Percentiles rank a stretch among this genome's conserved stretches.
phyloP scores from a whole-genome alignment of 208 protist species.

The Phytomonas sp. region DNA sequence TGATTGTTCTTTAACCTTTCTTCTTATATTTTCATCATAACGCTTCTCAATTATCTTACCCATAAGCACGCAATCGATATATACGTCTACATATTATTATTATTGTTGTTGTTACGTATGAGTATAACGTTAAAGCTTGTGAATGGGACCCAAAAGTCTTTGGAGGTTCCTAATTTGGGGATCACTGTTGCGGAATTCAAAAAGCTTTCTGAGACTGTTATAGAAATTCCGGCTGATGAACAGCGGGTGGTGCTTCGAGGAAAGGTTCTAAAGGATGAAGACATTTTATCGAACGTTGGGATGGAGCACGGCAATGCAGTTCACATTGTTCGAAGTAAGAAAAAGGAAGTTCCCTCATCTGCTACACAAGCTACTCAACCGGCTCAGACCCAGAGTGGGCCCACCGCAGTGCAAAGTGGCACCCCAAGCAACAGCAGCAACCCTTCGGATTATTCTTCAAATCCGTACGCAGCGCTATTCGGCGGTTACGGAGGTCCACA shows the following conservation, averaged over 20 bases:
- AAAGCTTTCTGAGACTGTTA: conserved; percentile 24
- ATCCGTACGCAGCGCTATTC: conserved; percentile 67
- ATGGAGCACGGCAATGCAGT: conserved; percentile 73
- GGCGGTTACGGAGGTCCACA: conserved; percentile 27
- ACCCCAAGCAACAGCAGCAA: background rate
- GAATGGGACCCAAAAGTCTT: conserved; percentile 55
- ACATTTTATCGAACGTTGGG: conserved; percentile 60
- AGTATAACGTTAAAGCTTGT: conserved; percentile 74
- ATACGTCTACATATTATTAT: background rate
- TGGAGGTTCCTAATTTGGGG: conserved; percentile 66
- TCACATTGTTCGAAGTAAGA: conserved; percentile 81
- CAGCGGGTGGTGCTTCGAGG: conserved; percentile 79
- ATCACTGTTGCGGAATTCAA: conserved; percentile 72
- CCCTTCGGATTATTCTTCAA: conserved; percentile 13
- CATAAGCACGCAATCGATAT: background rate
- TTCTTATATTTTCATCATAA: background rate
- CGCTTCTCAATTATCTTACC: background rate
- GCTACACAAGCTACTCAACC: conserved; percentile 5
- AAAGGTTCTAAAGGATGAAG: conserved; percentile 81
- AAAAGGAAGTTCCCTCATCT: background rate
- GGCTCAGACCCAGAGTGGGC: background rate
- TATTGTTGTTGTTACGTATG: conserved; percentile 25
- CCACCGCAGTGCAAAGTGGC: background rate
- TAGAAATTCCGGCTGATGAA: conserved; percentile 70
- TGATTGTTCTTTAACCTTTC: background rate